Conservation (phyloP, 176 grass and related monocot genomes). For the Zea mays region Zm-B73-REFERENCE-NAM-5.0 NC_050102.1:55753001-55753500, state of each 20-base stretch:
- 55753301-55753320: background rate
- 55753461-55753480: conserved; percentile 59
- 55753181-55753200: background rate
- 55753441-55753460: conserved; percentile 62
- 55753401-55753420: background rate
- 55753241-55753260: background rate
- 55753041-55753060: background rate
- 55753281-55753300: background rate
- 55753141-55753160: background rate
- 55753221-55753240: background rate
- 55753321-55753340: background rate
- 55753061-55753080: background rate
- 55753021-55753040: background rate
- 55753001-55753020: background rate
- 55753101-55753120: background rate
- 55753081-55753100: background rate
- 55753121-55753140: background rate
- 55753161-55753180: background rate
- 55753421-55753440: conserved; percentile 31
- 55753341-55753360: background rate
- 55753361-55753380: background rate
- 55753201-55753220: background rate
- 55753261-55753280: background rate
- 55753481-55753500: conserved; percentile 10
- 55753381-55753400: background rate